phyloP scores from a whole-genome alignment of 2,329 filamentous ascomycete genomes.

The Trichoderma simmonsii region DNA sequence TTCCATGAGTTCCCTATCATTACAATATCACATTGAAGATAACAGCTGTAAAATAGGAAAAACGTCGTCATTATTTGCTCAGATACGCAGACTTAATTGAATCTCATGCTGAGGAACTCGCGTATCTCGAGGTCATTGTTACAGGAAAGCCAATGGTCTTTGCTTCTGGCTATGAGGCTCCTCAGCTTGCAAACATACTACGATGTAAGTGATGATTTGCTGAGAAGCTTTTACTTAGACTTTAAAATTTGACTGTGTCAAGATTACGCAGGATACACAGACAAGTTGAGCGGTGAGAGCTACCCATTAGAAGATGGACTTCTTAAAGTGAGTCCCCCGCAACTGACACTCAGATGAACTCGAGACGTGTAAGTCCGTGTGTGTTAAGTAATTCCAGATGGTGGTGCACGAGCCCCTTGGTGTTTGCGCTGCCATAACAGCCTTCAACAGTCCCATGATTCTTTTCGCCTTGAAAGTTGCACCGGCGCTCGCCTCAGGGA shows the following conservation, averaged over 20 bases:
- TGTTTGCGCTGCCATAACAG: not conserved
- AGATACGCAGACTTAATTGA: not conserved
- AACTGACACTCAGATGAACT: not conserved
- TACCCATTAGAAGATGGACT: not conserved
- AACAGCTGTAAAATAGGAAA: not conserved
- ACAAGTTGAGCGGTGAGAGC: not conserved
- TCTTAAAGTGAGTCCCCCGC: not conserved
- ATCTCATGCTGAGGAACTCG: not conserved
- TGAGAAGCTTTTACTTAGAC: not conserved
- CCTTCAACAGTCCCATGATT: not conserved
- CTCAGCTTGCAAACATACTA: not conserved
- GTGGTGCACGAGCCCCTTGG: not conserved
- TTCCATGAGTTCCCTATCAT: not conserved
- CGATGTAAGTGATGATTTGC: not conserved
- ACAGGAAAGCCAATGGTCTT: not conserved
- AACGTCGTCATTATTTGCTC: not conserved
- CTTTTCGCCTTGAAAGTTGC: not conserved
- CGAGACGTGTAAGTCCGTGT: not conserved
- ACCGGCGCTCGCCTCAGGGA: not conserved
- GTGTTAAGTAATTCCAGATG: not conserved
- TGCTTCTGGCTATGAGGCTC: not conserved
- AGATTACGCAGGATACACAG: not conserved
- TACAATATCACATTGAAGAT: not conserved
- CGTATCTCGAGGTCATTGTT: not conserved
- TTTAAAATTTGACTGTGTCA: not conserved